Percentiles rank a stretch among this genome's conserved stretches.
Conservation (phyloP, 2,329 filamentous ascomycete species). For the Botrytis hyacinthi region DNA sequence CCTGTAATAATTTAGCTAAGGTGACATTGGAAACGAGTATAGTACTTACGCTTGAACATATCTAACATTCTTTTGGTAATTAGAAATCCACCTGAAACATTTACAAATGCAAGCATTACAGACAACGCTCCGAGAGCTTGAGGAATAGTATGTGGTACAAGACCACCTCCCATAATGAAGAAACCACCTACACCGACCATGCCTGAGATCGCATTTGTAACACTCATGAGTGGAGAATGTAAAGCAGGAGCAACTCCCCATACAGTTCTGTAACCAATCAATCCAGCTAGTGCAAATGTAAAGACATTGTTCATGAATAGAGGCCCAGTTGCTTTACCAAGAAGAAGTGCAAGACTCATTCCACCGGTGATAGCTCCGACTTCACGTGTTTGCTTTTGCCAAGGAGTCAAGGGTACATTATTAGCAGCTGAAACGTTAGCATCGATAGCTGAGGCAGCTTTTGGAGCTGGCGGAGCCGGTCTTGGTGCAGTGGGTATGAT, state of each 20-base stretch:
- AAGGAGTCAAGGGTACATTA: slow-evolving; percentile 68
- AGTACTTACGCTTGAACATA: slow-evolving; percentile 70
- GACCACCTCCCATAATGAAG: slow-evolving; percentile 84
- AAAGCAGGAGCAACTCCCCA: slow-evolving; percentile 83
- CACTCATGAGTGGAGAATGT: slow-evolving; percentile 87
- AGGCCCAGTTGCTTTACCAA: slow-evolving; percentile 79
- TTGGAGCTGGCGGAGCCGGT: slow-evolving; percentile 54
- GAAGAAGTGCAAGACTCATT: slow-evolving; percentile 70
- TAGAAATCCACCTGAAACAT: slow-evolving; percentile 84
- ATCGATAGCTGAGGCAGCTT: slow-evolving; percentile 50
- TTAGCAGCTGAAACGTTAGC: slow-evolving; percentile 51
- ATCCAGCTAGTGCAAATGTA: slow-evolving; percentile 76
- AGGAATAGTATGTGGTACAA: slow-evolving; percentile 72
- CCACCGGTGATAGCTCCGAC: slow-evolving; percentile 72
- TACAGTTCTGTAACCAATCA: slow-evolving; percentile 85
- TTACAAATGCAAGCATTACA: slow-evolving; percentile 82
- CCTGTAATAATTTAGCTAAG: slow-evolving; percentile 41
- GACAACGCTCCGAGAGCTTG: slow-evolving; percentile 76
- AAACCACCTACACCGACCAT: slow-evolving; percentile 88
- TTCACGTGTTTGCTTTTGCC: slow-evolving; percentile 75
- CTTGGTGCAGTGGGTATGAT: slow-evolving; percentile 74
- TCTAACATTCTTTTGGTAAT: slow-evolving; percentile 93
- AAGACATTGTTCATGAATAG: slow-evolving; percentile 87
- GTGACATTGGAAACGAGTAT: background rate
- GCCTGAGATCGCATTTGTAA: slow-evolving; percentile 79